Evolutionary conservation across 148 eudicot species (phyloP).

Genomic region (Fagopyrum tataricum): DNA sequence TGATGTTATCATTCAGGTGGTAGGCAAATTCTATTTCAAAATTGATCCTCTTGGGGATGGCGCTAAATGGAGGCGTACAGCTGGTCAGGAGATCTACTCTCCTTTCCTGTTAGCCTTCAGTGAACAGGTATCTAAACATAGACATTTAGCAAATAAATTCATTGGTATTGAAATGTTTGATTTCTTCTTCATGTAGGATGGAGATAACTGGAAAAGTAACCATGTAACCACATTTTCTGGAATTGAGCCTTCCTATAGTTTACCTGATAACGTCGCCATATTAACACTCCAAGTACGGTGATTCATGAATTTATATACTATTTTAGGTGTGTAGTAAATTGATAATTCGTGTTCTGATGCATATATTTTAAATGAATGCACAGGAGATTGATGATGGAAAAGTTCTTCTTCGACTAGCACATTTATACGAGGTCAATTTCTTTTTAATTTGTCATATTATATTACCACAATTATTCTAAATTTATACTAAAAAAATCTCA

Average conservation of each 20-base stretch:
- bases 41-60: constrained; percentile 86
- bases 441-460: too few species aligned
- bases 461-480: too few species aligned
- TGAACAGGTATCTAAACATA: constrained; percentile 50
- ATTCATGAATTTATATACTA: too few species aligned
- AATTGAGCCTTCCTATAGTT: constrained; percentile 65
- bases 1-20: constrained; percentile 49
- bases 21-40: constrained; percentile 70
- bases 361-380: constrained; percentile 8
- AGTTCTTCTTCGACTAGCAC: constrained; percentile 85
- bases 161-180: not conserved
- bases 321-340: not conserved
- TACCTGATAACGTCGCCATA: constrained; percentile 86
- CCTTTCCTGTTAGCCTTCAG: constrained; percentile 87
- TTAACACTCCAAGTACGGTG: constrained; percentile 79
- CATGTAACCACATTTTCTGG: constrained; percentile 51
- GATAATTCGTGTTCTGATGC: not conserved
- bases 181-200: constrained; percentile 32
- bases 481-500: not conserved
- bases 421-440: constrained; percentile 70
- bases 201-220: constrained; percentile 38
- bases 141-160: not conserved
- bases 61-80: constrained; percentile 87
- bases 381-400: constrained; percentile 82
- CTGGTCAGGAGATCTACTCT: constrained; percentile 88